phyloP scores from a whole-genome alignment of 441 rosid species.

The Erysimum pusillum region DNA sequence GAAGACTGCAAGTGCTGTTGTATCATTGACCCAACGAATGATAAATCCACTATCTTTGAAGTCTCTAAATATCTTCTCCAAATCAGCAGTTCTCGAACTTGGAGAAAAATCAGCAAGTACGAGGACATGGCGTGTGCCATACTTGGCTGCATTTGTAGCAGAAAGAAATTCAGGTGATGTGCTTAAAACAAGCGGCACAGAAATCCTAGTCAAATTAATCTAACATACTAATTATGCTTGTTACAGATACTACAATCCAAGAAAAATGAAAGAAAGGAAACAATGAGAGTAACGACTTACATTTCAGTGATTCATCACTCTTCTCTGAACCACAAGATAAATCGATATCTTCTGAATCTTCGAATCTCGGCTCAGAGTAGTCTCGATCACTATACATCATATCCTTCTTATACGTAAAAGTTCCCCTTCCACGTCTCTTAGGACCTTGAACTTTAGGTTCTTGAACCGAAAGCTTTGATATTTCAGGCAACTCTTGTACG shows the following conservation, averaged over 20 bases:
- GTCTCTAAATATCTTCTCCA: slow-evolving; percentile 77
- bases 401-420: slow-evolving; percentile 7
- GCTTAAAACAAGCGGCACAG: slow-evolving; percentile 6
- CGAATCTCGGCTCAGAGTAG: slow-evolving; percentile 41
- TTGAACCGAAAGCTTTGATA: slow-evolving; percentile 66
- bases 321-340: slow-evolving; percentile 47
- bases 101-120: slow-evolving; percentile 83
- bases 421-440: slow-evolving; percentile 85
- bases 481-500: slow-evolving; percentile 62
- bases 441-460: slow-evolving; percentile 58
- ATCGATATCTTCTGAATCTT: slow-evolving; percentile 57
- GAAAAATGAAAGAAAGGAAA: background rate
- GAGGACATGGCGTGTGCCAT: slow-evolving; percentile 87
- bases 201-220: background rate
- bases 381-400: slow-evolving; percentile 57
- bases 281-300: slow-evolving; percentile 49
- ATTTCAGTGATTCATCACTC: slow-evolving; percentile 51
- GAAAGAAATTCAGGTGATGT: slow-evolving; percentile 14
- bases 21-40: slow-evolving; percentile 94
- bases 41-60: slow-evolving; percentile 64
- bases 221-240: slow-evolving; percentile 14
- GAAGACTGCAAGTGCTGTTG: slow-evolving; percentile 93
- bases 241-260: slow-evolving; percentile 22
- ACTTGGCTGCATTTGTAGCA: slow-evolving; percentile 65
- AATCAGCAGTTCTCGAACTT: slow-evolving; percentile 72